Conservation (phyloP, 108 stramenopile genomes). For the Cyclostephanos invisitatus region DNA sequence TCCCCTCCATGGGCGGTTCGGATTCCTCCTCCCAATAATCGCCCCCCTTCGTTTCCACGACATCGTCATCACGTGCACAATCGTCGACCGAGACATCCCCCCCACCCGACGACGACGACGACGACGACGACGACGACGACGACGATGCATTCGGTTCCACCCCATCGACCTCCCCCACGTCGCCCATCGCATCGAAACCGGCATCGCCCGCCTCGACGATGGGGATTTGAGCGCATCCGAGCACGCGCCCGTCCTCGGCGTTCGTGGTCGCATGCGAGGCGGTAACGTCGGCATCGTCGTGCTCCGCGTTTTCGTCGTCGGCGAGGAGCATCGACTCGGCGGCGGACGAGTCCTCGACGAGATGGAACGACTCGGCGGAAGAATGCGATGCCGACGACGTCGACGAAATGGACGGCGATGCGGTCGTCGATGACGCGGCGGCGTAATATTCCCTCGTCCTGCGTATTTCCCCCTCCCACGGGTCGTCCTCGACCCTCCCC, state of each 20-base stretch:
- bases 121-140: no score
- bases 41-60: background rate
- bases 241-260: conserved; percentile 3
- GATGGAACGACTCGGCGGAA: no score
- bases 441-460: conserved; percentile 7
- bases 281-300: background rate
- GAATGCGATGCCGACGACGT: no score
- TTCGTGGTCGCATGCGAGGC: background rate
- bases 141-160: no score
- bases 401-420: background rate
- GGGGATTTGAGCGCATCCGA: background rate
- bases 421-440: background rate
- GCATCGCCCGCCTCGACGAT: background rate
- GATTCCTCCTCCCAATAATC: background rate
- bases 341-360: no score
- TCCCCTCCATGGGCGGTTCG: background rate
- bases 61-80: no score
- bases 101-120: no score
- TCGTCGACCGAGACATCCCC: no score
- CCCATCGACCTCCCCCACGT: background rate
- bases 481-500: no score
- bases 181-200: background rate
- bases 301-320: background rate
- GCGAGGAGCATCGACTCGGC: background rate
- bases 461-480: conserved; percentile 10